phyloP scores from a whole-genome alignment of 345 rosid genomes.

The Erodium maritimum region DNA sequence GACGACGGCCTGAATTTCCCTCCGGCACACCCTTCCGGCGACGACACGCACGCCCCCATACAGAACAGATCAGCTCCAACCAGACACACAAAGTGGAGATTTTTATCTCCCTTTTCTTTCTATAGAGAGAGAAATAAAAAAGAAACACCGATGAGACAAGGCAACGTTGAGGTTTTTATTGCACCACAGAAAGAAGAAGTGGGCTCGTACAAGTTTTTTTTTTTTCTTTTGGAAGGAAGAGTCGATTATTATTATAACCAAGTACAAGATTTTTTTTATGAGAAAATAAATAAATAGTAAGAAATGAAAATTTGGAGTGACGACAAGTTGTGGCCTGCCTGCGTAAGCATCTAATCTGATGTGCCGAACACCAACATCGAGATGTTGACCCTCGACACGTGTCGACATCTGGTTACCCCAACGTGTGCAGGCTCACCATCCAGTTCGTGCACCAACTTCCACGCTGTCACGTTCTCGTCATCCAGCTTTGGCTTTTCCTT shows the following conservation, averaged over 20 bases:
- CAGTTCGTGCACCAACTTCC: background rate
- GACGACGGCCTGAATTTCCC: slow-evolving; percentile 39
- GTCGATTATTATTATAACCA: too few relatives aligned
- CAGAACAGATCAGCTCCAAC: slow-evolving; percentile 4
- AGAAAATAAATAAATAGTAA: too few relatives aligned
- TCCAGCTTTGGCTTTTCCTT: background rate
- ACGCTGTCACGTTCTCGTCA: background rate
- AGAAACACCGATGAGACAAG: slow-evolving; percentile 1
- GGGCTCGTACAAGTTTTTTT: background rate
- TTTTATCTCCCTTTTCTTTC: too few relatives aligned
- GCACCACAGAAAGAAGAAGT: background rate
- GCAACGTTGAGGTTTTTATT: background rate
- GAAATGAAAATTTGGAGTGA: background rate
- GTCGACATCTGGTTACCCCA: background rate
- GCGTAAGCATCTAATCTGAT: too few relatives aligned
- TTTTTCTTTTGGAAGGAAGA: too few relatives aligned
- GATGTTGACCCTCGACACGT: background rate
- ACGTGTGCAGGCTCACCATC: background rate
- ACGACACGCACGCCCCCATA: slow-evolving; percentile 84
- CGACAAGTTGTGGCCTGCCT: background rate
- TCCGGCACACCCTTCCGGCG: slow-evolving; percentile 58
- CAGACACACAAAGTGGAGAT: background rate
- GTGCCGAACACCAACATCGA: too few relatives aligned
- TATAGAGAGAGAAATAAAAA: slow-evolving; percentile 2
- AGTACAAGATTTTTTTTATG: too few relatives aligned